Percentiles rank a stretch among this genome's conserved stretches.
phyloP scores from a whole-genome alignment of 768 basidiomycete genomes.

The Pleurotus pulmonarius region DNA sequence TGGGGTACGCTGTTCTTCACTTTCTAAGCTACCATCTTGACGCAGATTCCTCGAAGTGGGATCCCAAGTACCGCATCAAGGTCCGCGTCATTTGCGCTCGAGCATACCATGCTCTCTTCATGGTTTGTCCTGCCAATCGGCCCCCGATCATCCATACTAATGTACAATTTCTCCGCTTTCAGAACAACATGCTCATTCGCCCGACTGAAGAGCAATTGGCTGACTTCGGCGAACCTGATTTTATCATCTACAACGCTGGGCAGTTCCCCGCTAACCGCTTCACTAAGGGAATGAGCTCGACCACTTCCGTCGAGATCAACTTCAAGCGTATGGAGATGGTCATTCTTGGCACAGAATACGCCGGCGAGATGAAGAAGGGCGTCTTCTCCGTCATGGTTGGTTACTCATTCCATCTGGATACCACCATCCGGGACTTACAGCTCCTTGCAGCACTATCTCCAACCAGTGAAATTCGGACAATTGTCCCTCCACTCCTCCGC shows the following conservation, averaged over 20 bases:
- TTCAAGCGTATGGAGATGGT: slow-evolving; percentile 99
- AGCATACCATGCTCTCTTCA: slow-evolving; percentile 98
- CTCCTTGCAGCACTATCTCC: slow-evolving; percentile 77
- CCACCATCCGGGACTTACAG: slow-evolving; percentile 1
- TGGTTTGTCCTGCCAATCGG: slow-evolving; percentile 53
- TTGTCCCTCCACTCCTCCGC: slow-evolving; percentile 97
- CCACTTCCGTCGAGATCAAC: slow-evolving; percentile 99
- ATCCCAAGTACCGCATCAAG: slow-evolving; percentile 99
- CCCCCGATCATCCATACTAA: slow-evolving; percentile 5
- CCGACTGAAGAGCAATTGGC: slow-evolving; percentile 93
- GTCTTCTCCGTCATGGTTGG: slow-evolving; percentile 76
- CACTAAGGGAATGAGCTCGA: slow-evolving; percentile 99
- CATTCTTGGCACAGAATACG: slow-evolving; percentile 97
- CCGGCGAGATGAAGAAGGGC: slow-evolving; percentile 99
- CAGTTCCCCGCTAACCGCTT: slow-evolving; percentile 99
- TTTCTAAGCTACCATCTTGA: slow-evolving; percentile 7
- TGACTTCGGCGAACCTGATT: slow-evolving; percentile 96
- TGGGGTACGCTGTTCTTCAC: slow-evolving; percentile 49
- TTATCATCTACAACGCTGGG: slow-evolving; percentile 99
- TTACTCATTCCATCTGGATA: slow-evolving; percentile 7
- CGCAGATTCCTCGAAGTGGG: slow-evolving; percentile 57
- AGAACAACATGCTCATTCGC: slow-evolving; percentile 99
- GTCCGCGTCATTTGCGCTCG: slow-evolving; percentile 98
- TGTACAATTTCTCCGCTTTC: slow-evolving; percentile 12
- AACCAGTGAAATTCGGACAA: slow-evolving; percentile 98